These are phyloP conservation scores for Phalaenopsis aphrodite DNA, from an alignment of 106 monocot genomes.

Conservation along the genomic window DNA sequence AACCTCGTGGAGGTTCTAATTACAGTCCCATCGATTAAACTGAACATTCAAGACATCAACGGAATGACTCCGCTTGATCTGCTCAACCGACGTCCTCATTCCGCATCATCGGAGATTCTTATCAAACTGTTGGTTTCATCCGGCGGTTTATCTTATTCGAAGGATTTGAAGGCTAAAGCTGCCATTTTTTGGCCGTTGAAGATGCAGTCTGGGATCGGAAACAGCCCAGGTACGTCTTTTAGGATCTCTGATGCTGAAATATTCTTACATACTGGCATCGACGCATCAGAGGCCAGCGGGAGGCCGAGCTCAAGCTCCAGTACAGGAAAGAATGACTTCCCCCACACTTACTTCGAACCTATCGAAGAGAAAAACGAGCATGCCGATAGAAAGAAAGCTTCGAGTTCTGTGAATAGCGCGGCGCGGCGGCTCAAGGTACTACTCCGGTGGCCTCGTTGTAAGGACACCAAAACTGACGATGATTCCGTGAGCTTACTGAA, in stretches of 20 bases:
- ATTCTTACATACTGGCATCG: conserved; percentile 52
- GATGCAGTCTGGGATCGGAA: conserved; percentile 31
- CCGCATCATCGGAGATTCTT: conserved; percentile 49
- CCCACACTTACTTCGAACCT: conserved; percentile 1
- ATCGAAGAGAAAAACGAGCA: conserved; percentile 5
- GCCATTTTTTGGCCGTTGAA: conserved; percentile 34
- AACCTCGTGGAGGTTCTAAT: conserved; percentile 52
- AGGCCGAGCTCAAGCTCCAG: conserved; percentile 55
- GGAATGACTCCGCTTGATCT: conserved; percentile 73
- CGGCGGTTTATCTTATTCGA: conserved; percentile 47
- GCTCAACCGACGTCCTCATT: conserved; percentile 37
- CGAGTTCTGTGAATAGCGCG: conserved; percentile 31
- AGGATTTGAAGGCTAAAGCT: conserved; percentile 21
- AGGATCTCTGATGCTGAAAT: conserved; percentile 73
- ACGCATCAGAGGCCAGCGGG: conserved; percentile 19
- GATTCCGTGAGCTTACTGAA: conserved; percentile 33
- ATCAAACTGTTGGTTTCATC: conserved; percentile 58
- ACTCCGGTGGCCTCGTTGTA: conserved; percentile 34
- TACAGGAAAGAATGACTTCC: conserved; percentile 21
- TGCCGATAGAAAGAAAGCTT: conserved; percentile 28
- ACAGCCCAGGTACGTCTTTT: conserved; percentile 69
- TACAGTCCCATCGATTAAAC: conserved; percentile 35
- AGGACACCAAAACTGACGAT: conserved; percentile 43
- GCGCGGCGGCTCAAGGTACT: conserved; percentile 47
- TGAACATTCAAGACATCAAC: conserved; percentile 48